Evolutionary conservation across 106 monocot genomes (phyloP), one percentile per base, ranked within the genome.

Genomic region (Narthecium ossifragum): DNA sequence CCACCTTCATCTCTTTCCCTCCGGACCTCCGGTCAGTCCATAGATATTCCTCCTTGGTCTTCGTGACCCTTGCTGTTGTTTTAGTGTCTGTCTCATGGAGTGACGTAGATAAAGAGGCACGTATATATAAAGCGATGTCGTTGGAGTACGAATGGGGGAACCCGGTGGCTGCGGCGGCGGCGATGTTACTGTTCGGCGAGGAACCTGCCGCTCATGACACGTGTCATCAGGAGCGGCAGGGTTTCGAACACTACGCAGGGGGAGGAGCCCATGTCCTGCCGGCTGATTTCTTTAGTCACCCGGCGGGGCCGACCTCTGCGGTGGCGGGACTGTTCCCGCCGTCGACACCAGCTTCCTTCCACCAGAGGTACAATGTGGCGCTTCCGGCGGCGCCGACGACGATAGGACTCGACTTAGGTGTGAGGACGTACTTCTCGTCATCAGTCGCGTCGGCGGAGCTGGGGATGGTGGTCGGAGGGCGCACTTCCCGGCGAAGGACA

Each of bases 391-490:
- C 43, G 3, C 61, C 61, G 8, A 40, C 68, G 47, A 68, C 62
- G 64, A 76, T 76, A 6, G 75, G 75, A 3, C 41, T 76, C 45
- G 65, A 76, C 33, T 46, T 76, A 2, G 75, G 75, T 0, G 63
- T 51, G 45, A 55, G 75, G 43, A 76, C 75, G 13, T 76, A 76
- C 54, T 76, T 76, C 54, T 69, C 75, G 26, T 53, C 70, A n/a
- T n/a, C n/a, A n/a, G n/a, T n/a, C 23, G 69, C 47, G n/a, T 61
- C 73, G 8, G 49, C 58, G 6, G 69, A 75, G 14, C 58, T 57
- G 56, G 75, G 50, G 34, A 64, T 76, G 64, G 32, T 24, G 26
- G 30, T 21, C 18, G 55, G 31, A 58, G 78, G 26, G 65, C 51
- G 26, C 26, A 72, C 43, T 31, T 3, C 24, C 28, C 25, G 72